Conservation (phyloP, 2,329 filamentous ascomycete genomes). For the Fusarium sp. region DNA sequence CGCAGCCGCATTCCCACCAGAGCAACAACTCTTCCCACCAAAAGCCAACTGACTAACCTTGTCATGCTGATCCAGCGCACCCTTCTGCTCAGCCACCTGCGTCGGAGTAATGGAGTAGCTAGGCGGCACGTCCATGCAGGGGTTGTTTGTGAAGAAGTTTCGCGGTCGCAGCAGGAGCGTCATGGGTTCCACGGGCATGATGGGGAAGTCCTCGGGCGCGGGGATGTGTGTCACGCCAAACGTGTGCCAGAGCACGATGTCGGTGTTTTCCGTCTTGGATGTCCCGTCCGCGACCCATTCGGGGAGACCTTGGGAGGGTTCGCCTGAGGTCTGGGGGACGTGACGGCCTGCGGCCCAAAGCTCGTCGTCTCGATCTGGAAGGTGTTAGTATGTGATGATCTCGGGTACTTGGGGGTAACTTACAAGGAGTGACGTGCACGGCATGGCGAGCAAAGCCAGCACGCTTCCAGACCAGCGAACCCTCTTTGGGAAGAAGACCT, state of each 20-base stretch:
- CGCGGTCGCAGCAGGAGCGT: conserved; percentile 81
- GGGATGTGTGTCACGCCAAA: conserved; percentile 94
- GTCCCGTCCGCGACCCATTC: conserved; percentile 81
- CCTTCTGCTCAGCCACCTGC: conserved; percentile 49
- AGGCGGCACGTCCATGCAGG: conserved; percentile 83
- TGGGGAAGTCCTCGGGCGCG: conserved; percentile 87
- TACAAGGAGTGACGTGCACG: conserved; percentile 90
- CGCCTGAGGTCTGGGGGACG: conserved; percentile 87
- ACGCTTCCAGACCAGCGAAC: conserved; percentile 87
- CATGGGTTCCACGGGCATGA: conserved; percentile 92
- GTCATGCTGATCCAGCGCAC: conserved; percentile 40
- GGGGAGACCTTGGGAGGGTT: conserved; percentile 78
- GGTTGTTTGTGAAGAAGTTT: conserved; percentile 86
- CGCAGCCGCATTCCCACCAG: conserved; percentile 26
- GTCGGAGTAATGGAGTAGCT: conserved; percentile 46
- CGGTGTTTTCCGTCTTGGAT: conserved; percentile 80
- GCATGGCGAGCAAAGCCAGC: conserved; percentile 90
- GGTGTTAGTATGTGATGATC: background rate
- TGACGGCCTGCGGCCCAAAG: conserved; percentile 88
- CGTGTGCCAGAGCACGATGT: conserved; percentile 93
- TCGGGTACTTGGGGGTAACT: conserved; percentile 47
- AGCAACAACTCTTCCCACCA: conserved; percentile 39
- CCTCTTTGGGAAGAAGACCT: conserved; percentile 80
- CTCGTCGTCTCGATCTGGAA: conserved; percentile 79
- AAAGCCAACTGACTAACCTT: conserved; percentile 46